These are phyloP conservation scores for Malus sylvestris DNA, from an alignment of 306 rosid species.

Conservation along the genomic window DNA sequence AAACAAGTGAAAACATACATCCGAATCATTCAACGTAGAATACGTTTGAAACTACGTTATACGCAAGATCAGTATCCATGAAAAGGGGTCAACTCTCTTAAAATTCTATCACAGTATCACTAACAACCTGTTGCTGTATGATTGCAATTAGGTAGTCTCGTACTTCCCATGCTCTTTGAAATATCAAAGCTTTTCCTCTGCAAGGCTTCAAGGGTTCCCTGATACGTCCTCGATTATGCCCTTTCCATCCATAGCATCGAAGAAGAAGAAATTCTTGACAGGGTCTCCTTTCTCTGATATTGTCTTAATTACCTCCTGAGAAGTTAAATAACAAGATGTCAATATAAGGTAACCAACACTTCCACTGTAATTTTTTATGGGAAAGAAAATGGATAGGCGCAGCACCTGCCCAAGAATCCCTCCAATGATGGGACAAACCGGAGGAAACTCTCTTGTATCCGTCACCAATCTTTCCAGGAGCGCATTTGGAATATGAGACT, in stretches of 20 bases:
- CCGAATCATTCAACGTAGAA: neutral
- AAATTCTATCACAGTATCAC: neutral
- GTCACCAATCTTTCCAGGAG: slow-evolving; percentile 71
- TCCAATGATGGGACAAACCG: slow-evolving; percentile 86
- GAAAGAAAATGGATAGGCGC: neutral
- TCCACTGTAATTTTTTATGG: neutral
- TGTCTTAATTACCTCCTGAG: slow-evolving; percentile 90
- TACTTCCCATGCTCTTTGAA: neutral
- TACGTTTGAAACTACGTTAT: neutral
- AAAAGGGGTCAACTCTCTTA: slow-evolving; percentile 14
- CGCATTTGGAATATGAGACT: slow-evolving; percentile 57
- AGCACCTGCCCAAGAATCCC: slow-evolving; percentile 95
- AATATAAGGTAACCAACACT: neutral
- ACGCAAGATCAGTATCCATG: neutral
- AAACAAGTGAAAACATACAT: neutral
- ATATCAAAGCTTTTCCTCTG: neutral
- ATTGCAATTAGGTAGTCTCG: neutral
- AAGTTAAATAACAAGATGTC: slow-evolving; percentile 1
- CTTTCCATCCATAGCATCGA: slow-evolving; percentile 82
- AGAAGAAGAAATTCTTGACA: slow-evolving; percentile 72
- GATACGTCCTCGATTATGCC: slow-evolving; percentile 78
- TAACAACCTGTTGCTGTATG: neutral
- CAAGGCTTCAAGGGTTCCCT: slow-evolving; percentile 7
- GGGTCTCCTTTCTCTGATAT: slow-evolving; percentile 92
- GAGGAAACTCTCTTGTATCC: slow-evolving; percentile 69